Evolutionary conservation across 2,329 filamentous ascomycete genomes (phyloP).

Genomic region (Aspergillus glaucus): DNA sequence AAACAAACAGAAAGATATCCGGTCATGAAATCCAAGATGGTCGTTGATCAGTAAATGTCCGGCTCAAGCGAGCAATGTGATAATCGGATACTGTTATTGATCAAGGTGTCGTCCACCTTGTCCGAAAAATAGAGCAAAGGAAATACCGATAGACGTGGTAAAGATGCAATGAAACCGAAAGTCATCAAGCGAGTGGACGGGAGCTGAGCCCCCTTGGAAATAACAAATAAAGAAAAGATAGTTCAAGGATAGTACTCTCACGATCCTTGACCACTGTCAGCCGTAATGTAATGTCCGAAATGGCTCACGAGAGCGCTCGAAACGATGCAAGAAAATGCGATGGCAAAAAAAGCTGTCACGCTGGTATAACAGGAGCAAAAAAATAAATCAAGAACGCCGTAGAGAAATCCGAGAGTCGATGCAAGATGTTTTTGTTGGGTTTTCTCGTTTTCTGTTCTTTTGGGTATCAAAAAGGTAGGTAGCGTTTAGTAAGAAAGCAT

Average conservation of each 20-base stretch:
- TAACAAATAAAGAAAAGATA: neutral
- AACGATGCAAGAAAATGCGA: slow-evolving; percentile 8
- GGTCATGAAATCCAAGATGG: slow-evolving; percentile 6
- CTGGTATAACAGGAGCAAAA: slow-evolving; percentile 9
- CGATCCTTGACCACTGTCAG: slow-evolving; percentile 1
- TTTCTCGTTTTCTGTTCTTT: neutral
- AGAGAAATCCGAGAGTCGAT: slow-evolving; percentile 2
- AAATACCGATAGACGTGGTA: slow-evolving; percentile 1
- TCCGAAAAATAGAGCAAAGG: neutral
- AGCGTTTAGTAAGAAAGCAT: slow-evolving; percentile 38
- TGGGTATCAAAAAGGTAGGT: slow-evolving; percentile 11
- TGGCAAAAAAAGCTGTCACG: slow-evolving; percentile 6
- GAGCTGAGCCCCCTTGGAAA: slow-evolving; percentile 2
- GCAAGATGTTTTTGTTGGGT: neutral
- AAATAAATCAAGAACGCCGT: slow-evolving; percentile 21
- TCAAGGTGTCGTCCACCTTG: no score
- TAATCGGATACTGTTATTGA: no score
- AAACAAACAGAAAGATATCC: slow-evolving; percentile 17
- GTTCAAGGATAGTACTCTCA: neutral
- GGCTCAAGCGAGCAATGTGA: slow-evolving; percentile 1
- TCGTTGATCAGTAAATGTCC: slow-evolving; percentile 7
- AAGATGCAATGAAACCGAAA: slow-evolving; percentile 6
- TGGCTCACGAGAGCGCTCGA: slow-evolving; percentile 11
- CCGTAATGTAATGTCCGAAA: neutral
- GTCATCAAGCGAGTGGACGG: slow-evolving; percentile 13